Conservation (phyloP, 306 rosid genomes). For the Prunus campanulata region DNA sequence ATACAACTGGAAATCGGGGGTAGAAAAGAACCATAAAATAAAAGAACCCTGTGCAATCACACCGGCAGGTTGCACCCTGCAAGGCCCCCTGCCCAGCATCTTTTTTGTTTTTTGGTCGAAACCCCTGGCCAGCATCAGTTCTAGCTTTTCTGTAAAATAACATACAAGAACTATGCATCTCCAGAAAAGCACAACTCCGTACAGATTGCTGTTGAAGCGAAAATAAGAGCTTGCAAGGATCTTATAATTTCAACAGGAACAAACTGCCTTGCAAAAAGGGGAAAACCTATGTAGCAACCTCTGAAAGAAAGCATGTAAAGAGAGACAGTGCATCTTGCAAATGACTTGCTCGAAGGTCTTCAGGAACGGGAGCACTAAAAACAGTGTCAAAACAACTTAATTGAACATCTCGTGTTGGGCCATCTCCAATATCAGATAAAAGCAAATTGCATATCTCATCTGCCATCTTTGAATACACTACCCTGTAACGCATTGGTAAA, state of each 20-base stretch:
- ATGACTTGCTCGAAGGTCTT: conserved; percentile 72
- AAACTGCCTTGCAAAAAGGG: neutral
- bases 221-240: too few species aligned
- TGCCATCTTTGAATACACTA: conserved; percentile 85
- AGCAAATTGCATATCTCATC: conserved; percentile 68
- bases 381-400: conserved; percentile 78
- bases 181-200: too few species aligned
- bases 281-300: conserved; percentile 48
- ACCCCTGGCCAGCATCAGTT: too few species aligned
- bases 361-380: conserved; percentile 72
- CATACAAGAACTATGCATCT: too few species aligned
- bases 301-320: conserved; percentile 75
- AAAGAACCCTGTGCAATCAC: too few species aligned
- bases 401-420: conserved; percentile 62
- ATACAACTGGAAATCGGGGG: too few species aligned
- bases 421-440: conserved; percentile 59
- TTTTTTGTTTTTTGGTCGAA: too few species aligned
- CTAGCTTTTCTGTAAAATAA: too few species aligned
- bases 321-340: conserved; percentile 77
- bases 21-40: too few species aligned
- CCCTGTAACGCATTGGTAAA: conserved; percentile 38
- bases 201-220: too few species aligned
- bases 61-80: too few species aligned
- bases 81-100: too few species aligned
- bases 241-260: neutral